Evolutionary conservation across 805 yeast species (phyloP), one percentile per base, ranked within the genome.

Genomic region (Yarrowia sp.): DNA sequence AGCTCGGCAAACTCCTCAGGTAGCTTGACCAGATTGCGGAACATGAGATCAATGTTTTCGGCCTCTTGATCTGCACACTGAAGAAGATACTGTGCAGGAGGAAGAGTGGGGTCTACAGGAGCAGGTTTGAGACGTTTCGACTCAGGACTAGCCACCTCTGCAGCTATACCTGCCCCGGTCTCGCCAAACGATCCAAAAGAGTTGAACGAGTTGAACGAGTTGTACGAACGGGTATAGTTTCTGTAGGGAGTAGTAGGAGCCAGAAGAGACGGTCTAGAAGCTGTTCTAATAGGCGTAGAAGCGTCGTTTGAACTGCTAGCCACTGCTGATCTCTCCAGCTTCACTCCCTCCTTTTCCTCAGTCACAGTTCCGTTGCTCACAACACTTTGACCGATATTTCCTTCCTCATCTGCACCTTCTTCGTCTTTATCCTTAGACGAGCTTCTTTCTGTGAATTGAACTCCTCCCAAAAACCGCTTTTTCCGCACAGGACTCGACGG

Each of bases 1-100:
- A 80, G 73, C 64, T 80, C 83, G 8, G 69, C 72, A 52, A 79
- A 71, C 38, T 77, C 81, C 9, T 64, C 71, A 0, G 83, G 83
- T 9, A 81, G 71, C 36, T 72, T 70, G 0, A 55, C 63, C 14
- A 80, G 68, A 8, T 72, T 73, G n/a, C 71, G 67, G 14, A 70
- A 69, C 45, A 72, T 73, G 14, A 76, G 71, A n/a, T 71, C 67
- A 5, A 75, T 49, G 36, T 40, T 58, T 14, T 69, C 55, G 10
- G 19, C 46, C 11, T 72, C 74, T 12, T 69, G 66, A 35, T 72
- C 72, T n/a, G 52, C 52, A 15, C 65, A 59, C 35, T 35, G 42
- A 11, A 45, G 50, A 2, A 59, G 52, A 42, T 59, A 59, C 11
- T 59, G 4, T 4, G 40, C 52, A 1, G 52, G 42, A 12, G 65